Base-by-base conservation (phyloP, 352 stramenopile species). In the Phytophthora palmivora region DNA sequence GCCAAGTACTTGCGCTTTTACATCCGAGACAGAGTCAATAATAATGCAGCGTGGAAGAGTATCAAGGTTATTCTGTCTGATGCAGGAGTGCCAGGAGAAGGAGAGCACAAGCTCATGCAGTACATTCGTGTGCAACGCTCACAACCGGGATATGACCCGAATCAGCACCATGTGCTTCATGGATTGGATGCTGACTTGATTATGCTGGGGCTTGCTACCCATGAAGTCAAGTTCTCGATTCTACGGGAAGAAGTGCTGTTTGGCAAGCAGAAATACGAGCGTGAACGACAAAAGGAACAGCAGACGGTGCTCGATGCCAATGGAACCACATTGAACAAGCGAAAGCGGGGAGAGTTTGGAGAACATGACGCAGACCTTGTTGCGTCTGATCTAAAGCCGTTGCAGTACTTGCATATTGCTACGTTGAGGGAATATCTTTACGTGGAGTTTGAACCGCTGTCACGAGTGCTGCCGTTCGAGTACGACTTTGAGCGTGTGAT, bases 51-150 rank as follows among this genome's bases (percentile, higher is more conserved):
- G 9, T 99, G 97, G 97, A 93, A 98, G 68, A 88, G 89, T 30
- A 87, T 99, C 39, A 98, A 97, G 62, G 70, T 94, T 2, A 94
- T 99, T 34, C 95, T 99, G 38, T 98, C 92, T 34, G 98, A 99
- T 67, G 96, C 97, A 2, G 94, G 87, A 42, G 87, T 98, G 39
- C 97, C 97, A 1, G 98, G 98, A n/a, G 98, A 99, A 79, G 98
- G 98, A 28, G 98, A 99, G 72, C 98, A 99, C 80, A 99, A 99
- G 72, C 96, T 99, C 41, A 99, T 99, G 96, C 72, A 96, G 43
- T 99, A 98, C 75, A 91, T 99, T 39, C 92, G 98, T 45, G 78
- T 89, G 32, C 91, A 99, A 72, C 82, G 97, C 11, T 89, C 82
- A 21, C 95, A 99, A 79, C 86, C 90, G 19, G 96, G 92, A 1